These are phyloP conservation scores for Collybia sordida DNA, from an alignment of 768 basidiomycete genomes.

Conservation along the genomic window DNA sequence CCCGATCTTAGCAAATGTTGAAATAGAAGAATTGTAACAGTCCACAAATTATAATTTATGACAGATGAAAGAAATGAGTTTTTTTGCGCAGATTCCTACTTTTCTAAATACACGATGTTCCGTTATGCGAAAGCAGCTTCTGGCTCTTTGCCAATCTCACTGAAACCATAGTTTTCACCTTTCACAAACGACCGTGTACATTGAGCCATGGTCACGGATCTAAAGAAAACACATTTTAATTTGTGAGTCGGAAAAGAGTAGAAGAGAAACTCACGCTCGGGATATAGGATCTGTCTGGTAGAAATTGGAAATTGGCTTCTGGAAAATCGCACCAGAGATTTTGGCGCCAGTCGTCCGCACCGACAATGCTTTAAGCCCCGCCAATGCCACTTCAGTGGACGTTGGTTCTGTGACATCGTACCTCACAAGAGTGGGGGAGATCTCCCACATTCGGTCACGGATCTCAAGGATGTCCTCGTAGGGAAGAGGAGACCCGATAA, in stretches of 20 bases:
- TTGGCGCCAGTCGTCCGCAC: slow-evolving; percentile 52
- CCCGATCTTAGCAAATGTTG: too few species aligned
- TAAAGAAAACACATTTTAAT: slow-evolving; percentile 24
- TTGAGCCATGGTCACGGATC: slow-evolving; percentile 95
- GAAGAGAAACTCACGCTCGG: slow-evolving; percentile 66
- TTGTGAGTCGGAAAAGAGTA: not conserved
- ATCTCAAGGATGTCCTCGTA: slow-evolving; percentile 86
- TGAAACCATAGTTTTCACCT: slow-evolving; percentile 62
- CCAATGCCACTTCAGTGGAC: slow-evolving; percentile 67
- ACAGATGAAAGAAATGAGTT: too few species aligned
- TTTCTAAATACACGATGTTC: too few species aligned
- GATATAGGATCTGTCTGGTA: slow-evolving; percentile 97
- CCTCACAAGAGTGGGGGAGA: slow-evolving; percentile 85
- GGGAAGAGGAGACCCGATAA: slow-evolving; percentile 76
- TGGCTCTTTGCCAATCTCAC: slow-evolving; percentile 44
- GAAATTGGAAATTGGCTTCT: slow-evolving; percentile 87
- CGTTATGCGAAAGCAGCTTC: slow-evolving; percentile 40
- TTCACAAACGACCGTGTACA: slow-evolving; percentile 87
- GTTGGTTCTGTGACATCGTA: slow-evolving; percentile 82
- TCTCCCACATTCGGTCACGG: slow-evolving; percentile 95
- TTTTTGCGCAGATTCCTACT: too few species aligned
- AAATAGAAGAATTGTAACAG: too few species aligned
- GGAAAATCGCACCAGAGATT: slow-evolving; percentile 59
- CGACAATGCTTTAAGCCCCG: slow-evolving; percentile 64
- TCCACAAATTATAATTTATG: too few species aligned